phyloP scores from a whole-genome alignment of 1,139 yeast species.

The Oligophagozyma castellii region DNA sequence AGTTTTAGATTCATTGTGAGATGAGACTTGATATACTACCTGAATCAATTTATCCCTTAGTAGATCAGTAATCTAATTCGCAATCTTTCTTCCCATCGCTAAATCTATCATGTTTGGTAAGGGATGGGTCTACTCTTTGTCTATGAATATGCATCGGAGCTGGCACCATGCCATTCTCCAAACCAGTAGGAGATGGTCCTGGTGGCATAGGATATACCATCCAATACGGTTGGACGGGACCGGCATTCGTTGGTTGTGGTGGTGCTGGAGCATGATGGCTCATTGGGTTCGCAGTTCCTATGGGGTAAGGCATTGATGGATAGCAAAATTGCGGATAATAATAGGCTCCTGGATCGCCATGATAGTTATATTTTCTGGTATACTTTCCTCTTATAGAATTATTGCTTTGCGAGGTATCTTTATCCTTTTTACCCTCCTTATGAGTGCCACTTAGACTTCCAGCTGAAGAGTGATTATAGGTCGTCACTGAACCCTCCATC shows the following conservation, averaged over 20 bases:
- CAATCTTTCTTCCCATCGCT: conserved; percentile 1
- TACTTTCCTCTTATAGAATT: conserved; percentile 4
- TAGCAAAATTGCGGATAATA: conserved; percentile 20
- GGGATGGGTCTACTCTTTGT: no score
- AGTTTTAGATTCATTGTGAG: no score
- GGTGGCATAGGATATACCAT: conserved; percentile 24
- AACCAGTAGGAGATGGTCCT: conserved; percentile 12
- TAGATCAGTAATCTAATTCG: conserved; percentile 2
- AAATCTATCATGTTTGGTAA: conserved; percentile 1
- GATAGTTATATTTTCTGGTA: conserved; percentile 4
- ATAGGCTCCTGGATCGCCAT: conserved; percentile 13
- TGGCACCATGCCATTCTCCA: conserved; percentile 4
- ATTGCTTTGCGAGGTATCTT: conserved; percentile 4
- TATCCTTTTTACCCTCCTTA: conserved; percentile 4
- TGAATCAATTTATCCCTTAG: no score
- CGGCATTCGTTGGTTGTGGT: no score
- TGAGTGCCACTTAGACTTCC: conserved; percentile 13
- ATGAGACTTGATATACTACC: no score
- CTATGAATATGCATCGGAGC: no score
- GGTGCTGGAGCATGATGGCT: conserved; percentile 8
- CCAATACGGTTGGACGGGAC: conserved; percentile 16
- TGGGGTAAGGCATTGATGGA: conserved; percentile 21
- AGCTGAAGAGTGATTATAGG: conserved; percentile 17
- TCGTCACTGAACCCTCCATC: conserved; percentile 13
- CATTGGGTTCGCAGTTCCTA: conserved; percentile 12